These are phyloP conservation scores for Biscutella laevigata DNA, from an alignment of 441 rosid species.

Conservation along the genomic window DNA sequence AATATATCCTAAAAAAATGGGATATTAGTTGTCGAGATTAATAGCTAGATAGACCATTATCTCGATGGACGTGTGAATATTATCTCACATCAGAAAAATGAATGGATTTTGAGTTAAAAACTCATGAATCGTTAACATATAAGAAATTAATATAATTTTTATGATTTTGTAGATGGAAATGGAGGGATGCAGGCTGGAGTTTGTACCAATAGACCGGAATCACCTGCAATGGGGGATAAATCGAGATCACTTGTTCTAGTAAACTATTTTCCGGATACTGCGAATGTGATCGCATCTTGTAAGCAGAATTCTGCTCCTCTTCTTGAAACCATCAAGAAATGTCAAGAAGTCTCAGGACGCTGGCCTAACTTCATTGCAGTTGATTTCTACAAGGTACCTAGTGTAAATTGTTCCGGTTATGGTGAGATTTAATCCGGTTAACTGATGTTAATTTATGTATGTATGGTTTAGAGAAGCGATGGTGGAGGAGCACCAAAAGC, in stretches of 20 bases:
- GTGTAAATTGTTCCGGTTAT: not conserved
- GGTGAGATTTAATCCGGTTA: not conserved
- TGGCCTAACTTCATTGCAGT: conserved; percentile 70
- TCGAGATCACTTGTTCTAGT: conserved; percentile 44
- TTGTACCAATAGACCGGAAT: conserved; percentile 51
- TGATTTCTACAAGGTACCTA: conserved; percentile 48
- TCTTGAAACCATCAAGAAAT: conserved; percentile 30
- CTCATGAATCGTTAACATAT: no score
- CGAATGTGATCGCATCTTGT: conserved; percentile 40
- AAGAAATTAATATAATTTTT: not conserved
- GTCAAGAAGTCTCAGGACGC: conserved; percentile 40
- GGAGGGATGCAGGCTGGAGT: conserved; percentile 43
- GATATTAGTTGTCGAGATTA: no score
- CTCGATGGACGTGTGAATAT: no score
- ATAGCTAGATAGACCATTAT: no score
- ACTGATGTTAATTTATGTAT: not conserved
- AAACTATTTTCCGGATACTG: conserved; percentile 45
- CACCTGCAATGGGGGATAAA: conserved; percentile 39
- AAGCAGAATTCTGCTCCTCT: conserved; percentile 53
- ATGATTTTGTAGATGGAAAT: conserved; percentile 37
- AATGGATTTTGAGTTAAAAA: no score
- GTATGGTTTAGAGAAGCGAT: conserved; percentile 41
- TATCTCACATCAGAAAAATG: no score
- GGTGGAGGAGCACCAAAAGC: conserved; percentile 56
- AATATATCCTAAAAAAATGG: no score